Conservation (phyloP, 1,139 yeast genomes). For the Kodamaea ohmeri region DNA sequence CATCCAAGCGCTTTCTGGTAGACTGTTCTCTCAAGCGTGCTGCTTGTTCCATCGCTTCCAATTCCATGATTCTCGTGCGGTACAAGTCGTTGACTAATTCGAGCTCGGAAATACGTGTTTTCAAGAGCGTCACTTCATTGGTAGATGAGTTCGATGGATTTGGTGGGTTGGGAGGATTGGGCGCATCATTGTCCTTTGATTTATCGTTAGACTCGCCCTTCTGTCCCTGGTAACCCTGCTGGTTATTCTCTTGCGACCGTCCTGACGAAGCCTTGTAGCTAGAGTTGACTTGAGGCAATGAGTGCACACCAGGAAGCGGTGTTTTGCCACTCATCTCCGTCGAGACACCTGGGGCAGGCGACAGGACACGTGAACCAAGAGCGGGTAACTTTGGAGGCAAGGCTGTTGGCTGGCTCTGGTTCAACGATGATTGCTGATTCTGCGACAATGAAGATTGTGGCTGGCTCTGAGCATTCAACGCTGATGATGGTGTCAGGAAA, state of each 20-base stretch:
- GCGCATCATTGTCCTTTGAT: slow-evolving; percentile 16
- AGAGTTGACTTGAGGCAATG: slow-evolving; percentile 1
- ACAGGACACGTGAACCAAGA: slow-evolving; percentile 21
- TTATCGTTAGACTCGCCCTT: slow-evolving; percentile 17
- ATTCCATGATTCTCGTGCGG: slow-evolving; percentile 74
- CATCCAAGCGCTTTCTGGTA: slow-evolving; percentile 50
- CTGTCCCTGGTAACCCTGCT: slow-evolving; percentile 6
- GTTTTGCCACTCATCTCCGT: slow-evolving; percentile 1
- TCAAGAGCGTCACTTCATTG: slow-evolving; percentile 49
- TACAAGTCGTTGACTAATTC: slow-evolving; percentile 87
- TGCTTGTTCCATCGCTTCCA: slow-evolving; percentile 69
- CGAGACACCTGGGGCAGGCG: slow-evolving; percentile 1
- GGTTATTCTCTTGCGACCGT: slow-evolving; percentile 4
- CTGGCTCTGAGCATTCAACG: slow-evolving; percentile 22
- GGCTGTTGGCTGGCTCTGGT: too few relatives aligned
- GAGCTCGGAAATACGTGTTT: slow-evolving; percentile 80
- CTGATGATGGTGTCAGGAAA: slow-evolving; percentile 37
- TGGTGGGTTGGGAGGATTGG: slow-evolving; percentile 12
- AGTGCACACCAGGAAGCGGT: slow-evolving; percentile 1
- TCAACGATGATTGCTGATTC: too few relatives aligned
- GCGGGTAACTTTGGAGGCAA: slow-evolving; percentile 38
- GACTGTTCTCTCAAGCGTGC: slow-evolving; percentile 51
- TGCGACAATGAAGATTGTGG: too few relatives aligned
- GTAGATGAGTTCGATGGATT: slow-evolving; percentile 1
- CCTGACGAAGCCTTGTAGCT: background rate